phyloP scores from a whole-genome alignment of 805 yeast genomes.

The Candida endomychidarum region DNA sequence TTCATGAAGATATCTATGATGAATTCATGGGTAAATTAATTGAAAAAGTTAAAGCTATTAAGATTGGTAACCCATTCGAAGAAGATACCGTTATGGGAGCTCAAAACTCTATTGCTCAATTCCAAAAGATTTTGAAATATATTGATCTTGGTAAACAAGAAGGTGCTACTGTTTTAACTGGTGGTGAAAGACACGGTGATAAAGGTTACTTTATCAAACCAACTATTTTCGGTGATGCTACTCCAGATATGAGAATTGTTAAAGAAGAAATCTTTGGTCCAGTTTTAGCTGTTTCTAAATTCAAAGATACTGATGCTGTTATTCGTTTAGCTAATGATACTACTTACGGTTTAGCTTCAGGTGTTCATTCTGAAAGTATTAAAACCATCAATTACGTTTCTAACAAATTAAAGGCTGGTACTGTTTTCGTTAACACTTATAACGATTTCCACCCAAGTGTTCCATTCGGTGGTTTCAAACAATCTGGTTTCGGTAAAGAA shows the following conservation, averaged over 20 bases:
- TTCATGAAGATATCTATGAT: slow-evolving; percentile 84
- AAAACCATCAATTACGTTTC: slow-evolving; percentile 76
- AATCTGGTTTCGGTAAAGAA: slow-evolving; percentile 93
- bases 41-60: slow-evolving; percentile 52
- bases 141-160: slow-evolving; percentile 75
- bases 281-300: slow-evolving; percentile 80
- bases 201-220: slow-evolving; percentile 77
- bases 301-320: slow-evolving; percentile 79
- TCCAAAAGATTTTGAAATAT: slow-evolving; percentile 72
- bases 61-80: slow-evolving; percentile 84
- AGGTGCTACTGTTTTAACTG: slow-evolving; percentile 81
- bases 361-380: slow-evolving; percentile 77
- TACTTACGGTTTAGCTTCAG: slow-evolving; percentile 86
- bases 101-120: slow-evolving; percentile 79
- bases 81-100: slow-evolving; percentile 85
- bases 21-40: slow-evolving; percentile 65
- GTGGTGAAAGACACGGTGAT: slow-evolving; percentile 74
- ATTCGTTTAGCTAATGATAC: slow-evolving; percentile 76
- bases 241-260: slow-evolving; percentile 70
- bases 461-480: slow-evolving; percentile 92
- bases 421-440: slow-evolving; percentile 88
- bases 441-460: slow-evolving; percentile 84
- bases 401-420: slow-evolving; percentile 77
- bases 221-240: slow-evolving; percentile 82
- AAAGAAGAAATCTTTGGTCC: slow-evolving; percentile 96